Conservation (phyloP, 192 early-diverging fungal genomes). For the Mortierella antarctica region DNA sequence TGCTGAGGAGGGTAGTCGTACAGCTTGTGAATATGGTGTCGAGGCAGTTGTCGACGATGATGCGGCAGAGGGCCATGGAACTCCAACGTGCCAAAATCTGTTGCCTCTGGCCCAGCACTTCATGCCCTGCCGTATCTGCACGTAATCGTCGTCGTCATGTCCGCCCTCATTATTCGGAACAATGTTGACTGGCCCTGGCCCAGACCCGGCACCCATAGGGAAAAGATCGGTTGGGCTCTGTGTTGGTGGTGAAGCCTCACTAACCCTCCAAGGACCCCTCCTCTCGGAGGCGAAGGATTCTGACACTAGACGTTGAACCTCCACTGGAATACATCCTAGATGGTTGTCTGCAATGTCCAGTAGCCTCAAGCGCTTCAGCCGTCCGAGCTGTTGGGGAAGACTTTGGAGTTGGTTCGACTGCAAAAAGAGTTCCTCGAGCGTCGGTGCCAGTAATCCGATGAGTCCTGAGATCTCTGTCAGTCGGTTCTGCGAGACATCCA, state of each 20-base stretch:
- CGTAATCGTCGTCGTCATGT: constrained; percentile 54
- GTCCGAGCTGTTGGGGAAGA: constrained; percentile 41
- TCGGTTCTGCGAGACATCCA: constrained; percentile 47
- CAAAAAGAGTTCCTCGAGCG: constrained; percentile 37
- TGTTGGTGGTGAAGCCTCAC: neutral
- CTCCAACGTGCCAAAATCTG: constrained; percentile 47
- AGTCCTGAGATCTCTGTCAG: constrained; percentile 33
- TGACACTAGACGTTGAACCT: constrained; percentile 41
- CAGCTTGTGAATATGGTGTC: neutral
- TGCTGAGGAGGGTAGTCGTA: neutral
- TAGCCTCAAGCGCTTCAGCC: constrained; percentile 27
- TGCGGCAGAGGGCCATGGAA: constrained; percentile 7
- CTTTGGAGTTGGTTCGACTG: constrained; percentile 40
- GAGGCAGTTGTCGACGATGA: constrained; percentile 3
- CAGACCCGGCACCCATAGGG: neutral
- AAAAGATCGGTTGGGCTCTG: neutral
- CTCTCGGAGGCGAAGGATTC: constrained; percentile 23
- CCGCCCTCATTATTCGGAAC: constrained; percentile 30
- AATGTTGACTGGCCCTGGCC: neutral
- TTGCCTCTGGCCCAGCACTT: constrained; percentile 53
- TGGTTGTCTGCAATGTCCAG: constrained; percentile 49
- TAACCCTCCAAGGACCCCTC: constrained; percentile 17
- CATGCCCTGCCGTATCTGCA: constrained; percentile 50
- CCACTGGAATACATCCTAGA: constrained; percentile 48
- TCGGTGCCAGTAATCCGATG: constrained; percentile 33